These are phyloP conservation scores for Metschnikowia kofuensis DNA, from an alignment of 805 yeast species.

Conservation along the genomic window DNA sequence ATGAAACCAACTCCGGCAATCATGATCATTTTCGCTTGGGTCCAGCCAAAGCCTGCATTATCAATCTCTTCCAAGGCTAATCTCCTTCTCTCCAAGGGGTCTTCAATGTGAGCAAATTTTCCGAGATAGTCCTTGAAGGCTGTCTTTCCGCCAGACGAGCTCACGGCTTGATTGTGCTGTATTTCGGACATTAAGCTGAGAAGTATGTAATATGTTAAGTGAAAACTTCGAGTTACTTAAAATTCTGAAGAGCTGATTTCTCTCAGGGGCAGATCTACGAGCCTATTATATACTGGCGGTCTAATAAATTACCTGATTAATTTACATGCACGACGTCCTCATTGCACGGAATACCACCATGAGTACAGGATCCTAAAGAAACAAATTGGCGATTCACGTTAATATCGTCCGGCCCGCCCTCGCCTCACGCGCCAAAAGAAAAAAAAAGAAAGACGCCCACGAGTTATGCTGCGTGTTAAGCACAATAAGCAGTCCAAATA, in stretches of 20 bases:
- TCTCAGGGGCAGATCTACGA: neutral
- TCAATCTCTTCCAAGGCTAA: conserved; percentile 81
- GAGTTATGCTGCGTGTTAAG: neutral
- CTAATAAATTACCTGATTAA: conserved; percentile 1
- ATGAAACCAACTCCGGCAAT: conserved; percentile 93
- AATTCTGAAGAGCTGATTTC: neutral
- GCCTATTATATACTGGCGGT: conserved; percentile 6
- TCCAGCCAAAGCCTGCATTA: conserved; percentile 77
- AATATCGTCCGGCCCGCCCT: neutral
- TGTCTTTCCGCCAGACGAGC: conserved; percentile 66
- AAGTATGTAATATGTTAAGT: too few relatives aligned
- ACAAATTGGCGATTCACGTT: conserved; percentile 1
- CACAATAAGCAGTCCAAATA: neutral
- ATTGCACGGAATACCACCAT: conserved; percentile 7
- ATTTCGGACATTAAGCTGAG: conserved; percentile 24
- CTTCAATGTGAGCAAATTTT: conserved; percentile 78
- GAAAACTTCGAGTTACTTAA: too few relatives aligned
- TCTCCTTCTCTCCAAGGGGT: conserved; percentile 85
- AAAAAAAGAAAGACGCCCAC: conserved; percentile 3
- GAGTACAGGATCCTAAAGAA: conserved; percentile 8
- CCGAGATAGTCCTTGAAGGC: conserved; percentile 82
- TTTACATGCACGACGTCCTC: conserved; percentile 5
- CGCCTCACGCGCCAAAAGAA: neutral
- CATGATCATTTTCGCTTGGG: conserved; percentile 74
- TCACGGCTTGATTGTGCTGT: conserved; percentile 19